Evolutionary conservation across 805 yeast species (phyloP).

Genomic region (Yamadazyma takamatsuzukensis): DNA sequence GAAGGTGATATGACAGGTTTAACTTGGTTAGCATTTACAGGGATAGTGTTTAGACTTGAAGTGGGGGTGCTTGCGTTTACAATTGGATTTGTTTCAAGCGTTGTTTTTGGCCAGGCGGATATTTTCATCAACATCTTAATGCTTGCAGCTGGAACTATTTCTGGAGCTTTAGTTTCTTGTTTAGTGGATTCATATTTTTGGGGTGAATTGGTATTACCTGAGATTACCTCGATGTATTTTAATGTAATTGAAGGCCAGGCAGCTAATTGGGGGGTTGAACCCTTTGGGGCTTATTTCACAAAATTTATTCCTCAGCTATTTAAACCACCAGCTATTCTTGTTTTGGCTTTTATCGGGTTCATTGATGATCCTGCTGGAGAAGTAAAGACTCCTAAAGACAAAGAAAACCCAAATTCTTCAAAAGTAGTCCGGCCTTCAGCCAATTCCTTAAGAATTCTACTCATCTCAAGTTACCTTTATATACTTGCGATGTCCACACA

Average conservation of each 20-base stretch:
- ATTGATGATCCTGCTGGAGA: constrained; percentile 43
- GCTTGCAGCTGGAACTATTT: constrained; percentile 23
- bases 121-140: constrained; percentile 33
- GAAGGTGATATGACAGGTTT: constrained; percentile 48
- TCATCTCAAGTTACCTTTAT: constrained; percentile 50
- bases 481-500: constrained; percentile 69
- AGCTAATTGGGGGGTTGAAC: constrained; percentile 80
- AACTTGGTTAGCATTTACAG: constrained; percentile 54
- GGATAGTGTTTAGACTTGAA: constrained; percentile 72
- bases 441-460: constrained; percentile 42
- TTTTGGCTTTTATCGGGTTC: constrained; percentile 33
- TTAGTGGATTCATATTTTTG: constrained; percentile 75
- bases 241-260: constrained; percentile 77
- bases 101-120: constrained; percentile 45
- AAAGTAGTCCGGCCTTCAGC: constrained; percentile 21
- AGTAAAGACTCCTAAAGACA: constrained; percentile 7
- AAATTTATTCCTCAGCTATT: constrained; percentile 39
- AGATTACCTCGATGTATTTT: constrained; percentile 64
- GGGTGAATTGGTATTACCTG: constrained; percentile 64
- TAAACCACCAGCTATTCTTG: constrained; percentile 42
- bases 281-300: constrained; percentile 63
- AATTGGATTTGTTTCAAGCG: constrained; percentile 44
- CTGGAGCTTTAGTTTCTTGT: constrained; percentile 49
- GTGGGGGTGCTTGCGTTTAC: constrained; percentile 51
- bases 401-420: constrained; percentile 6